A percentile compares a stretch with the other conserved stretches of the same genome.
These are phyloP conservation scores for Hyphopichia homilentoma DNA, from an alignment of 805 yeast genomes.

Conservation along the genomic window DNA sequence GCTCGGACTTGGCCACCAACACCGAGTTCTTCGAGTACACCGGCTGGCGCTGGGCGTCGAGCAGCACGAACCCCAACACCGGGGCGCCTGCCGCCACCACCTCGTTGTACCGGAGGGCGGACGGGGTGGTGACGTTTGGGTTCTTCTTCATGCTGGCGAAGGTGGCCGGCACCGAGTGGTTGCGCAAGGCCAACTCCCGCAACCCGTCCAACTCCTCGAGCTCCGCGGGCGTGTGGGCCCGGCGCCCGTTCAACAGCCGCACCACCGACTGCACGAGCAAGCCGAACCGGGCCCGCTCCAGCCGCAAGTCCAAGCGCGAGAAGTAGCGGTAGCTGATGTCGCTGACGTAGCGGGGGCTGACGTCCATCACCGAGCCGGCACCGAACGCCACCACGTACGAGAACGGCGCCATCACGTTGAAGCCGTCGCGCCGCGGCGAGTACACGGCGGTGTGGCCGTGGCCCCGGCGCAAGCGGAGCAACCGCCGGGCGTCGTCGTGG, in stretches of 20 bases:
- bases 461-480: conserved; percentile 17
- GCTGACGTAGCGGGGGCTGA: conserved; percentile 28
- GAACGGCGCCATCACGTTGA: conserved; percentile 26
- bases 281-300: conserved; percentile 21
- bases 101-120: conserved; percentile 25
- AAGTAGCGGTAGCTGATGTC: conserved; percentile 28
- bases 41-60: conserved; percentile 11
- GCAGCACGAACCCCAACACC: conserved; percentile 10
- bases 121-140: conserved; percentile 22
- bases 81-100: conserved; percentile 9
- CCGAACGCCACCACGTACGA: conserved; percentile 23
- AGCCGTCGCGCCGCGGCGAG: conserved; percentile 17
- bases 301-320: conserved; percentile 22
- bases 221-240: conserved; percentile 3
- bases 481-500: conserved; percentile 22
- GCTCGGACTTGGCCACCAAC: conserved; percentile 25
- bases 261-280: conserved; percentile 23
- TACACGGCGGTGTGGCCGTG: conserved; percentile 12
- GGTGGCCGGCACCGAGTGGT: conserved; percentile 20
- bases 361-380: conserved; percentile 18
- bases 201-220: conserved; percentile 18
- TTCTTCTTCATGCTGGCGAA: conserved; percentile 21
- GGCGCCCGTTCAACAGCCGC: conserved; percentile 12
- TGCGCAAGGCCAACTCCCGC: conserved; percentile 17
- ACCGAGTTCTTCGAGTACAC: conserved; percentile 19